A percentile compares a stretch with the other conserved stretches of the same genome.
These are phyloP conservation scores for Magnaporthiopsis rhizophila DNA, from an alignment of 2,329 filamentous ascomycete species.

Conservation along the genomic window DNA sequence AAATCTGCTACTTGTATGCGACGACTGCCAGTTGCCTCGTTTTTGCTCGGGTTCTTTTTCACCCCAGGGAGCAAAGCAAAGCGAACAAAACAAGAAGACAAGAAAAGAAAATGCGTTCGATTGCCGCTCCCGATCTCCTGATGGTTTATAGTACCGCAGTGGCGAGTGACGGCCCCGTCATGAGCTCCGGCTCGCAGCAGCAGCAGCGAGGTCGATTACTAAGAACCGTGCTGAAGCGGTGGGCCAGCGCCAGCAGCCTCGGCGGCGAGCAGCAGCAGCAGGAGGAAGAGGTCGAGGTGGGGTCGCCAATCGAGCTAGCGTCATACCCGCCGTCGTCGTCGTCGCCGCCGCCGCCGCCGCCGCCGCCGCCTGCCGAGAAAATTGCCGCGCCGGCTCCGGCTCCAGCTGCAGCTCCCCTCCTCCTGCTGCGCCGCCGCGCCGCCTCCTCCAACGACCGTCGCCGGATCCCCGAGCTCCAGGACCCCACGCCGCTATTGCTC, in stretches of 20 bases:
- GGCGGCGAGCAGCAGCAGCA: neutral
- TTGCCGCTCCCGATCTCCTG: neutral
- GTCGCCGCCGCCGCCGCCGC: too few species aligned
- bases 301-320: conserved; percentile 6
- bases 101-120: neutral
- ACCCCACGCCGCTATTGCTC: neutral
- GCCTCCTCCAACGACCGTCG: neutral
- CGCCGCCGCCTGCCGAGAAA: conserved; percentile 1
- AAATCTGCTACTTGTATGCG: too few species aligned
- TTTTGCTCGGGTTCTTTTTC: too few species aligned
- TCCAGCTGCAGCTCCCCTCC: neutral
- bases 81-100: neutral
- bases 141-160: conserved; percentile 1
- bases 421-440: neutral
- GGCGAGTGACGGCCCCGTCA: neutral
- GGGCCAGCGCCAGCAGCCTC: too few species aligned
- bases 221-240: conserved; percentile 2
- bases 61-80: too few species aligned
- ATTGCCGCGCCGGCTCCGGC: neutral
- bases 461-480: neutral
- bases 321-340: neutral
- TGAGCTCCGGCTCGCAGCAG: neutral
- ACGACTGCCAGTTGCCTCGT: too few species aligned
- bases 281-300: neutral
- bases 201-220: conserved; percentile 4